Base-by-base conservation (phyloP, 352 stramenopile species). In the Globisporangium nodosum region DNA sequence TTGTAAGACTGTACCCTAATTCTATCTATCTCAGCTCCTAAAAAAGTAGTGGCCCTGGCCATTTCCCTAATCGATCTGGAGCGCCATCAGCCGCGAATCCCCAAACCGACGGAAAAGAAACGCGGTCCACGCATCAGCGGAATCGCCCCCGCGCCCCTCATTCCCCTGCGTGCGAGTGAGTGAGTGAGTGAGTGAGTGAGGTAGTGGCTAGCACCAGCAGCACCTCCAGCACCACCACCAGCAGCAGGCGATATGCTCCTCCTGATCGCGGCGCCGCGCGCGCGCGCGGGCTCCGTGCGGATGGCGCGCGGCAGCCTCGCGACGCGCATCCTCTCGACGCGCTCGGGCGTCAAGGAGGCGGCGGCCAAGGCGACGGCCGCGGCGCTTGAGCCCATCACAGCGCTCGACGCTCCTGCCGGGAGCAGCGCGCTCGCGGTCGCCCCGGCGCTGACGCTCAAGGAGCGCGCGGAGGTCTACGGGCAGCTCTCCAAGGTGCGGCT, bases 401-500 rank as follows among this genome's bases (percentile, higher is more conserved):
- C 35, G 55, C 43, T 43, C 37, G 37, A 43, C 11, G 37, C 37
- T 18, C 4, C 37, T 1, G 13, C 37, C 37, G 21, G 24, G 9
- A 37, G 39, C 33, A 35, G 42, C 40, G 12, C 39, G 27, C 39
- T 49, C 5, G 13, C 45, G 6, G 50, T 33, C 3, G 39, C 42
- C 20, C 42, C 39, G 31, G 62, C 61, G 58, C 71, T 90, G 18
- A 66, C 81, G 45, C 67, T 91, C 46, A 83, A 86, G 58, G 73
- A 92, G 30, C 78, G 77, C 39, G 30, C 88, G 40, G 57, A 62
- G 39, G 80, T 97, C 52, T 96, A 96, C 79, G 77, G 69, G n/a
- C 73, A 99, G 63, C 74, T 99, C 40, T 91, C 90, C 51, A 99
- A 99, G 81, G 83, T 89, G 50, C 87, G 87, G 39, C 78, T 99